Evolutionary conservation across 176 grass and related monocot genomes (phyloP).

Genomic region (Cenchrus fungigraminus): DNA sequence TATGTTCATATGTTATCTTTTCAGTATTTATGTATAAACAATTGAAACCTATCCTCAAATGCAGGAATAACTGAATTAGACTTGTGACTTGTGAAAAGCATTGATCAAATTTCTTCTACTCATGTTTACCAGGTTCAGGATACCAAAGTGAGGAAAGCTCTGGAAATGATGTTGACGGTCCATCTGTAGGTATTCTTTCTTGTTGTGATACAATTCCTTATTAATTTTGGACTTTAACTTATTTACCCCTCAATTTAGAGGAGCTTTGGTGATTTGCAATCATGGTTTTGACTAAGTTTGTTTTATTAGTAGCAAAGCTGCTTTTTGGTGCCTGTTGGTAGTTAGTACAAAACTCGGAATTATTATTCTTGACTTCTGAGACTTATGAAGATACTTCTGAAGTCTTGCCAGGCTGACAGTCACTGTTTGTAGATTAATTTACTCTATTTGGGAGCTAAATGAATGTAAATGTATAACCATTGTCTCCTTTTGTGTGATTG

Average conservation of each 20-base stretch:
- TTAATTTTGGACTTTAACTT: background rate
- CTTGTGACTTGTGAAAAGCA: background rate
- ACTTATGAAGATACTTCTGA: background rate
- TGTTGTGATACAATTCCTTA: constrained; percentile 23
- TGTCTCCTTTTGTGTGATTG: background rate
- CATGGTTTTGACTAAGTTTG: background rate
- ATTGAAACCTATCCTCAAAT: background rate
- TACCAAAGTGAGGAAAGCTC: constrained; percentile 91
- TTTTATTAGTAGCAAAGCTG: background rate
- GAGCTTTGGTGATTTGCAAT: background rate
- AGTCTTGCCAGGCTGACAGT: background rate
- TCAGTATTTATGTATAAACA: background rate
- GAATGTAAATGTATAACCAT: background rate
- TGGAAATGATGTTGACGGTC: constrained; percentile 59
- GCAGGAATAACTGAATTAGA: background rate
- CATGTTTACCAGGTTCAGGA: constrained; percentile 63
- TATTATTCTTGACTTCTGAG: background rate
- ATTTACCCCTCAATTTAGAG: background rate
- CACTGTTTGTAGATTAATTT: background rate
- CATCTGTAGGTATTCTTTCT: constrained; percentile 60
- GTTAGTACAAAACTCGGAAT: background rate
- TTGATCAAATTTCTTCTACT: constrained; percentile 6
- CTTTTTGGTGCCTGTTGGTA: background rate
- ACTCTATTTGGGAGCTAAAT: background rate
- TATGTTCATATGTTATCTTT: background rate